Percentiles rank a stretch among this genome's conserved stretches.
Evolutionary conservation across 2,329 filamentous ascomycete species (phyloP).

Genomic region (Boeremia exigua): DNA sequence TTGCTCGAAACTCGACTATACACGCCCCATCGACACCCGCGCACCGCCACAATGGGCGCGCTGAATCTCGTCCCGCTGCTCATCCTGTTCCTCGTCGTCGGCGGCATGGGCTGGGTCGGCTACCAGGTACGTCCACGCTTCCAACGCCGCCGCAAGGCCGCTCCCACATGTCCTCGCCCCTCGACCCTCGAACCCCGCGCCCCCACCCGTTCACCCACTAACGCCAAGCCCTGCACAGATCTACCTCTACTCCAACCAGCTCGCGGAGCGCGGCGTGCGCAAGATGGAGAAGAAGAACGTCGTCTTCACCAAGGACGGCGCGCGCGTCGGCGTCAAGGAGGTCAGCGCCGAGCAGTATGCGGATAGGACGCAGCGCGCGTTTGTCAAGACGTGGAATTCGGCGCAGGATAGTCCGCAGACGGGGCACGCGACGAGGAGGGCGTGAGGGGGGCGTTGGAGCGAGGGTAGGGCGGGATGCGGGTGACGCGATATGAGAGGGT

Average conservation of each 20-base stretch:
- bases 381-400: conserved; percentile 59
- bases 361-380: conserved; percentile 71
- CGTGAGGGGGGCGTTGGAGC: background rate
- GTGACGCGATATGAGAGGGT: too few species aligned
- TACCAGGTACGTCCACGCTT: conserved; percentile 64
- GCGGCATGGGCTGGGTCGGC: conserved; percentile 66
- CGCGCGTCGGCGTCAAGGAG: conserved; percentile 74
- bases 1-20: too few species aligned
- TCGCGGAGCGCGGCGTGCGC: conserved; percentile 69
- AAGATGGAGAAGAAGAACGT: conserved; percentile 79
- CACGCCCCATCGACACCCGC: too few species aligned
- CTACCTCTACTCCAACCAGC: conserved; percentile 70
- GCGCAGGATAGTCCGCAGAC: conserved; percentile 28
- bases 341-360: conserved; percentile 73
- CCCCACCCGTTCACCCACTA: conserved; percentile 3
- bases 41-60: conserved; percentile 43
- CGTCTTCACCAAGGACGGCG: conserved; percentile 75
- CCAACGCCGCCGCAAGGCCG: too few species aligned
- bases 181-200: background rate
- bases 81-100: conserved; percentile 66
- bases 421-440: conserved; percentile 5
- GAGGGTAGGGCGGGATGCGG: too few species aligned
- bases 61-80: conserved; percentile 69
- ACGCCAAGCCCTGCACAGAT: conserved; percentile 52
- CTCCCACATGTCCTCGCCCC: too few species aligned